Percentiles rank a stretch among this genome's conserved stretches.
phyloP scores from a whole-genome alignment of 2,329 filamentous ascomycete genomes.

The Venturia aucupariae region DNA sequence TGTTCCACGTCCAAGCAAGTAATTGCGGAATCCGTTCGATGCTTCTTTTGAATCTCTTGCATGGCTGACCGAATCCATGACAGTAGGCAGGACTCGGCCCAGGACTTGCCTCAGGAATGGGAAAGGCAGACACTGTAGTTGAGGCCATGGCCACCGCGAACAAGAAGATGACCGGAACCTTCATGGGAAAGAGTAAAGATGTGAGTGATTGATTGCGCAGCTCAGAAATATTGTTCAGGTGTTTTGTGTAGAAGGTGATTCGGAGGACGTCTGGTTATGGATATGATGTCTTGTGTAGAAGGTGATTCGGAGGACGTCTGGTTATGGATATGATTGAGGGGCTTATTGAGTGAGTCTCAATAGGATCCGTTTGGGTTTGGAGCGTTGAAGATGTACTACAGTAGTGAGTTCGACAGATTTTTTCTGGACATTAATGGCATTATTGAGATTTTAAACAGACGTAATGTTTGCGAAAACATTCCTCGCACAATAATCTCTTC shows the following conservation, averaged over 20 bases:
- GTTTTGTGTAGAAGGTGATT: not conserved
- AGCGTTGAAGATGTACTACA: not conserved
- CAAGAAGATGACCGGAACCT: not conserved
- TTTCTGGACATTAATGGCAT: not conserved
- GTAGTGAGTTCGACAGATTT: not conserved
- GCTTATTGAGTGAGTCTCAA: not conserved
- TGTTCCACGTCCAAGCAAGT: not conserved
- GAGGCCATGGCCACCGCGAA: not conserved
- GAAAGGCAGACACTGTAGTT: not conserved
- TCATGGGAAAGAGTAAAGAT: not conserved
- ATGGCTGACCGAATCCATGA: slow-evolving; percentile 5
- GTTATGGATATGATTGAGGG: not conserved
- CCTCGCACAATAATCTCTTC: not conserved
- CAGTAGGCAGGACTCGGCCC: not conserved
- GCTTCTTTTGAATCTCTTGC: not conserved
- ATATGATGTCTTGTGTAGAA: not conserved
- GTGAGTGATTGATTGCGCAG: not conserved
- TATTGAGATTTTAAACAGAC: slow-evolving; percentile 5
- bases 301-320: not conserved
- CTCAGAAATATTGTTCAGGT: not conserved
- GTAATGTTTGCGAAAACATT: not conserved
- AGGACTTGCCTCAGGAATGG: not conserved
- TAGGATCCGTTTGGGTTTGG: not conserved
- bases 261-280: no score
- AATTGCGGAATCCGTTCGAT: not conserved